These are phyloP conservation scores for Paratinospora sagittata DNA, from an alignment of 164 flowering plant genomes.

Conservation along the genomic window DNA sequence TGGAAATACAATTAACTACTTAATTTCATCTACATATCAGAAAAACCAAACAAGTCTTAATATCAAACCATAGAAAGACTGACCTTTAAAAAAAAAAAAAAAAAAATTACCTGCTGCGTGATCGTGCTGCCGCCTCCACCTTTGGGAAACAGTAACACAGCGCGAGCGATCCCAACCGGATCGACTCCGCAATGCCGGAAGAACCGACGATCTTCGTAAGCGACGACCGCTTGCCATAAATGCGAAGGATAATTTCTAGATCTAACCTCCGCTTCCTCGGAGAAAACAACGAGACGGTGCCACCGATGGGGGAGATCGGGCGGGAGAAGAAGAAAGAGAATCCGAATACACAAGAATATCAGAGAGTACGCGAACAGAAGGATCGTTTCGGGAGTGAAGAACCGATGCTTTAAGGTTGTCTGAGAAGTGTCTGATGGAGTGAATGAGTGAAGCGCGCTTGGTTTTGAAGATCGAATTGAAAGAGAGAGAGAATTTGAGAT, in stretches of 20 bases:
- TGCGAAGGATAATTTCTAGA: slow-evolving; percentile 26
- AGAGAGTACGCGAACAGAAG: slow-evolving; percentile 18
- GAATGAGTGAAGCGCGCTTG: slow-evolving; percentile 6
- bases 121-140: slow-evolving; percentile 50
- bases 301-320: slow-evolving; percentile 33
- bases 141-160: slow-evolving; percentile 30
- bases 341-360: slow-evolving; percentile 23
- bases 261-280: slow-evolving; percentile 25
- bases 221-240: slow-evolving; percentile 34
- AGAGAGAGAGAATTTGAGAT: background rate
- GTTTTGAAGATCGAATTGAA: background rate
- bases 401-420: background rate
- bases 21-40: background rate
- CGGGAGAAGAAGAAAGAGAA: slow-evolving; percentile 22
- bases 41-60: background rate
- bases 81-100: background rate
- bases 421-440: slow-evolving; percentile 1
- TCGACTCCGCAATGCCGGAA: slow-evolving; percentile 40
- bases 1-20: background rate
- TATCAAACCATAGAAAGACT: no score
- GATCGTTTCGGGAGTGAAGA: slow-evolving; percentile 10
- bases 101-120: slow-evolving; percentile 36
- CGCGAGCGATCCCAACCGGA: slow-evolving; percentile 36
- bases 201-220: slow-evolving; percentile 42
- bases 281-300: slow-evolving; percentile 24